Evolutionary conservation across 2,329 filamentous ascomycete species (phyloP).

Genomic region (Purpureocillium lavendulum): DNA sequence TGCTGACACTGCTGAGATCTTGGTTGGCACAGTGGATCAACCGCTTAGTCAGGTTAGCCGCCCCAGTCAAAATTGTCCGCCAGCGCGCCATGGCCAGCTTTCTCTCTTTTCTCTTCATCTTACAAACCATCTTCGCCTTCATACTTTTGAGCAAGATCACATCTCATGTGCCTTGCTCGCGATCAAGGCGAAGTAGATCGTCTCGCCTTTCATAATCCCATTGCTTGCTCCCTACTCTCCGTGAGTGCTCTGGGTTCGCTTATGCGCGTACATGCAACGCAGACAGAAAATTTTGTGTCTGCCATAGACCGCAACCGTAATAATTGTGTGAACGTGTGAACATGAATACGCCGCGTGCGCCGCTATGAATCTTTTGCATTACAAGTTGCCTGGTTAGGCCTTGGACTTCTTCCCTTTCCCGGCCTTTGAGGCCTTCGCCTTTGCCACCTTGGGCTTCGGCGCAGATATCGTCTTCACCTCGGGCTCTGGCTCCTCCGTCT

Average conservation of each 20-base stretch:
- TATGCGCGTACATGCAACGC: constrained; percentile 46
- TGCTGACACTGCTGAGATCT: too few species aligned
- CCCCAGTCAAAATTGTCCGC: too few species aligned
- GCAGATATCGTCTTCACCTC: constrained; percentile 14
- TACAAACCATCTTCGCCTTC: constrained; percentile 37
- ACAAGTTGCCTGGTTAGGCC: constrained; percentile 16
- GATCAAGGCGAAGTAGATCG: constrained; percentile 45
- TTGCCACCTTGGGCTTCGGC: constrained; percentile 23
- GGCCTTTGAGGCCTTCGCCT: constrained; percentile 8
- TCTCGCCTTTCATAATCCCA: constrained; percentile 53
- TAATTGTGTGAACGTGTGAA: not conserved
- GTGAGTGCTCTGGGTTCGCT: constrained; percentile 51
- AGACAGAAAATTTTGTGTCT: not conserved
- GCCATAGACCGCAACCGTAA: not conserved
- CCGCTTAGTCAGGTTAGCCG: not conserved
- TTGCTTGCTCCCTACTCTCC: constrained; percentile 32
- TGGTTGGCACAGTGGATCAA: not conserved
- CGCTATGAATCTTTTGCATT: constrained; percentile 5
- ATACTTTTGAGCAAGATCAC: constrained; percentile 24
- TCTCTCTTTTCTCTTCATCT: constrained; percentile 32
- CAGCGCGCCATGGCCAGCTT: constrained; percentile 3
- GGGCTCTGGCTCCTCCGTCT: constrained; percentile 10
- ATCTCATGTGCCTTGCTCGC: constrained; percentile 33
- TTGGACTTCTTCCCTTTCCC: constrained; percentile 29
- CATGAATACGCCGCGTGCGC: not conserved